Percentiles rank a stretch among this genome's conserved stretches.
phyloP scores from a whole-genome alignment of 1,284 basidiomycete genomes.

The Cutaneotrichosporon curvatum region DNA sequence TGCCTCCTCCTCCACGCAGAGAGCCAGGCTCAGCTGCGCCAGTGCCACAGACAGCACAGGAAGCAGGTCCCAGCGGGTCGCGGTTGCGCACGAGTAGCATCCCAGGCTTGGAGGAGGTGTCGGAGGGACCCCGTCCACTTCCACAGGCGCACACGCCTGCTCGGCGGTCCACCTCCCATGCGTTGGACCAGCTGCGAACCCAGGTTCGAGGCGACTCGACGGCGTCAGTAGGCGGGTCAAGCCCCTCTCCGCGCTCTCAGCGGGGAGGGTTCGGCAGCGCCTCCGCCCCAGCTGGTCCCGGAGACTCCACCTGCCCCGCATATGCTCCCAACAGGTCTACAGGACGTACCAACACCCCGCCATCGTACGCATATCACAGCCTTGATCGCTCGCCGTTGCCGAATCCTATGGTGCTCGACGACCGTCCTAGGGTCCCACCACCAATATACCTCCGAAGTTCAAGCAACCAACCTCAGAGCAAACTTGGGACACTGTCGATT shows the following conservation, averaged over 20 bases:
- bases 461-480: constrained; percentile 23
- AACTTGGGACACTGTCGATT: constrained; percentile 28
- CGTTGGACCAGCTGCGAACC: constrained; percentile 4
- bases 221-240: not conserved
- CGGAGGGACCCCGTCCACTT: not conserved
- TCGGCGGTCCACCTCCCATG: constrained; percentile 3
- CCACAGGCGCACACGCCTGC: not conserved
- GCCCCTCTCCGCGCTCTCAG: not conserved
- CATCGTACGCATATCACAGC: constrained; percentile 29
- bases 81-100: not conserved
- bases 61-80: not conserved
- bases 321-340: not conserved
- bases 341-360: constrained; percentile 17
- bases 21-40: too few relatives aligned
- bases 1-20: too few relatives aligned
- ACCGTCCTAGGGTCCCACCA: constrained; percentile 34
- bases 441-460: constrained; percentile 35
- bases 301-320: not conserved
- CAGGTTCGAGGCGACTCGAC: not conserved
- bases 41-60: not conserved
- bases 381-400: constrained; percentile 31
- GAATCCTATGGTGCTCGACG: constrained; percentile 27
- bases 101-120: not conserved
- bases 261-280: not conserved
- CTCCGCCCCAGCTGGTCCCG: not conserved